Conservation (phyloP, 257 asterid genomes). For the Solanum pimpinellifolium region DNA sequence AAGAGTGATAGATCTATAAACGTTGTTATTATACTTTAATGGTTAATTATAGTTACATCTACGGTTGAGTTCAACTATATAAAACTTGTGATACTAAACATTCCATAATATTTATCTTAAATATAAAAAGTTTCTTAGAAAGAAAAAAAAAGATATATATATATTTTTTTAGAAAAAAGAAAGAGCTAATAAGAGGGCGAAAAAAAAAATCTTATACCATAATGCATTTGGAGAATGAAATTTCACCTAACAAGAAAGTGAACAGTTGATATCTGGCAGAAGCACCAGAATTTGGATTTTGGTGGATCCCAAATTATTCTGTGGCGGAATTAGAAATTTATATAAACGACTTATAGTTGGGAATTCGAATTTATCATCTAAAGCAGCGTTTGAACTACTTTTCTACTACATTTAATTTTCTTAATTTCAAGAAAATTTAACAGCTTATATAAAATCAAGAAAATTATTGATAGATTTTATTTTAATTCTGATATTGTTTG, state of each 20-base stretch:
- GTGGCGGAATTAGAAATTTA: neutral
- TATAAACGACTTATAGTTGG: neutral
- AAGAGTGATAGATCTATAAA: neutral
- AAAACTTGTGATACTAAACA: no score
- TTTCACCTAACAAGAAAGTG: neutral
- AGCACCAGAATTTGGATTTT: neutral
- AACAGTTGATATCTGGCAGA: neutral
- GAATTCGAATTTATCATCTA: neutral
- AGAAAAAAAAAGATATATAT: no score
- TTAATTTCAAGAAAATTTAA: neutral
- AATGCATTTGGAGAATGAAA: neutral
- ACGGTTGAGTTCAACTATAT: neutral
- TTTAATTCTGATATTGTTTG: neutral
- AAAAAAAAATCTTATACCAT: neutral
- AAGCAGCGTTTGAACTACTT: neutral
- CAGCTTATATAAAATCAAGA: neutral
- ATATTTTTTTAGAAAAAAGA: no score
- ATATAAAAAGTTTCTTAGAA: no score
- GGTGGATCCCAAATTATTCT: neutral
- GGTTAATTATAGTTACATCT: neutral
- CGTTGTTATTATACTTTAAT: neutral
- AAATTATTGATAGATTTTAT: neutral
- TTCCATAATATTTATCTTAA: no score
- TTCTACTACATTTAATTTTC: neutral
- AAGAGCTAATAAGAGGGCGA: neutral